Percentiles rank a stretch among this genome's conserved stretches.
These are phyloP conservation scores for Arthroderma uncinatum DNA, from an alignment of 2,329 filamentous ascomycete genomes.

Conservation along the genomic window DNA sequence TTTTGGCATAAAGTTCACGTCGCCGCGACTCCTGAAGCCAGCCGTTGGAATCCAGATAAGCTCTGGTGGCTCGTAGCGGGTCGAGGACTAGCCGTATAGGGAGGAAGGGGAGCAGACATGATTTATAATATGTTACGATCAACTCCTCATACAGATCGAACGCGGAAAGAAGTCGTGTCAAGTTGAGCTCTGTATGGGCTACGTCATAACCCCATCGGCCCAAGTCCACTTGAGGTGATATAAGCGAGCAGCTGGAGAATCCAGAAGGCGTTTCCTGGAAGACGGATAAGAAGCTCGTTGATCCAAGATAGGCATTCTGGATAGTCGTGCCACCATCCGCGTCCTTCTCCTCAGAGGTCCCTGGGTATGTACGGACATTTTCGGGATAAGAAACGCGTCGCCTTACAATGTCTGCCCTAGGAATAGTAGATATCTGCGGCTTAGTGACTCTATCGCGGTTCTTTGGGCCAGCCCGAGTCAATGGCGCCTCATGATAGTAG, in stretches of 20 bases:
- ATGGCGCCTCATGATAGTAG: conserved; percentile 26
- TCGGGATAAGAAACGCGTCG: not conserved
- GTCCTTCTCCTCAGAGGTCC: conserved; percentile 2
- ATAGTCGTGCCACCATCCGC: conserved; percentile 5
- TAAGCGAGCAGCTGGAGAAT: conserved; percentile 12
- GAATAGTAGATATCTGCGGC: conserved; percentile 12
- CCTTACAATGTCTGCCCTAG: conserved; percentile 9
- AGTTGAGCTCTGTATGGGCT: conserved; percentile 23
- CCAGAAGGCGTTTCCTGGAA: conserved; percentile 18
- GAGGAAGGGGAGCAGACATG: conserved; percentile 15
- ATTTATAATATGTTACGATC: conserved; percentile 7
- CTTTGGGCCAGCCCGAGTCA: conserved; percentile 17
- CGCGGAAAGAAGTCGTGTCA: conserved; percentile 6
- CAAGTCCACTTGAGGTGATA: conserved; percentile 7
- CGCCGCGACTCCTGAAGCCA: conserved; percentile 10
- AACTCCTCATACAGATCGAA: conserved; percentile 9
- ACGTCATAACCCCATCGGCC: conserved; percentile 11
- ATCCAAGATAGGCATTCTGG: conserved; percentile 25
- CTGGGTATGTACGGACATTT: not conserved
- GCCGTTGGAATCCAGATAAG: conserved; percentile 11
- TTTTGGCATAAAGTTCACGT: conserved; percentile 12
- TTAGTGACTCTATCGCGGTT: conserved; percentile 9
- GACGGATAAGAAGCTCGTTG: conserved; percentile 25
- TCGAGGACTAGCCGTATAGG: conserved; percentile 27
- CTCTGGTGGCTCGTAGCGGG: conserved; percentile 19